phyloP scores from a whole-genome alignment of 495 filamentous ascomycete genomes.

The Trichocladium antarcticum region DNA sequence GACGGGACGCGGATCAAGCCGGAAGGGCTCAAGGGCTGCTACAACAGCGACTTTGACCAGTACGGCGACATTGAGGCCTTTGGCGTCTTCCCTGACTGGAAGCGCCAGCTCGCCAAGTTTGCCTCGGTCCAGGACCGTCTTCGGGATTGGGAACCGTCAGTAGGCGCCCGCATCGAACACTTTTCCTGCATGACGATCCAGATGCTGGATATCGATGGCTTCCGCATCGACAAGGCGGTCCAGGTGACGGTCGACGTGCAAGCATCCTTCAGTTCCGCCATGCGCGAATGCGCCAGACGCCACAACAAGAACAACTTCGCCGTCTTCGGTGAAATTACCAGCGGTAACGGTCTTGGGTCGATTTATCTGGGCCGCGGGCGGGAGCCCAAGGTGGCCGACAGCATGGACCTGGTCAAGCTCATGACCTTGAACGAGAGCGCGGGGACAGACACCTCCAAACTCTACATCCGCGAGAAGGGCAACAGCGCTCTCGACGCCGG shows the following conservation, averaged over 20 bases:
- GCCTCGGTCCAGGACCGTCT: constrained; percentile 65
- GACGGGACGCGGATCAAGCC: constrained; percentile 44
- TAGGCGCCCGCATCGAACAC: constrained; percentile 46
- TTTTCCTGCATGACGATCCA: constrained; percentile 58
- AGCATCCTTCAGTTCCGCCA: constrained; percentile 43
- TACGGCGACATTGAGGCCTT: constrained; percentile 61
- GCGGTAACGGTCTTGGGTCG: constrained; percentile 52
- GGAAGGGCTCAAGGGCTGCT: constrained; percentile 47
- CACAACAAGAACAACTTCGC: constrained; percentile 54
- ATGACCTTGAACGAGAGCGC: not conserved
- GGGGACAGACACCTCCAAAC: constrained; percentile 26
- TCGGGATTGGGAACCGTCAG: constrained; percentile 56
- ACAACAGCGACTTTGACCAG: constrained; percentile 60
- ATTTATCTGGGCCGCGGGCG: constrained; percentile 58
- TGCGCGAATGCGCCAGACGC: constrained; percentile 46
- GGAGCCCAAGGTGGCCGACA: constrained; percentile 39
- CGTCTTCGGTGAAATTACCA: constrained; percentile 53
- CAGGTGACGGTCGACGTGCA: constrained; percentile 56
- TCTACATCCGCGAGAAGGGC: constrained; percentile 47
- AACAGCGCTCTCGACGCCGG: constrained; percentile 52
- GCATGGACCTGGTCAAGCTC: constrained; percentile 27
- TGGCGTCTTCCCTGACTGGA: constrained; percentile 56
- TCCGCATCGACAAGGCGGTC: constrained; percentile 58
- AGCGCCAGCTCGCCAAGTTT: constrained; percentile 58
- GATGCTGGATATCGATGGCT: constrained; percentile 58